Base-by-base conservation (phyloP, 2,329 filamentous ascomycete species). In the Fusarium praegraminearum region DNA sequence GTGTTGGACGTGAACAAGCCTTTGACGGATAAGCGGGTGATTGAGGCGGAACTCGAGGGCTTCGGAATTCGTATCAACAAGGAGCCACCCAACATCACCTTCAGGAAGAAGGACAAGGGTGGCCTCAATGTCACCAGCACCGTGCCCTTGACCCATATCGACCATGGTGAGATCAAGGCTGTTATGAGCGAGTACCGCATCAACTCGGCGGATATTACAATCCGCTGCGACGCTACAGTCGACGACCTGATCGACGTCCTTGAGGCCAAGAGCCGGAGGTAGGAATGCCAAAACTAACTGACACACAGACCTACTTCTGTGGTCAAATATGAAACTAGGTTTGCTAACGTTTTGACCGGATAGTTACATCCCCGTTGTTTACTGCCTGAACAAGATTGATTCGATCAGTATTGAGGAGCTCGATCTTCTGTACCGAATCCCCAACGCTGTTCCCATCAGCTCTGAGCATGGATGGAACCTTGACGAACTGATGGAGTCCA, bases 61-160 rank as follows among this genome's bases (percentile, higher is more conserved):
- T 99, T 99, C 76, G 96, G 96, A 35, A 98, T 99, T 78, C 89
- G 96, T 59, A 95, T 98, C 84, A 99, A 99, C 86, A 99, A 98
- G 85, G 84, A 90, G 75, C 96, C 96, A 28, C 96, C 96, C 41
- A 99, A 99, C 80, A 99, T 99, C 76, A 93, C 96, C n/a, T 97
- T 98, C 86, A 97, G 91, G 83, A 99, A 99, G 86, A 99, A 99
- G 86, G 96, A 99, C 82, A 98, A 98, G 78, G 96, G 96, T 73
- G 96, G 96, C 36, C 89, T 99, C 77, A 94, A 93, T 77, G 96
- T 99, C 77, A 97, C 94, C n/a, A 96, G 89, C 81, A 99, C 96
- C 4, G 91, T 96, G 45, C 93, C 94, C 7, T 85, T 99, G 73
- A 91, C 91, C 26, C 93, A 99, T 81, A 97, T 99, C 76, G 93